These are phyloP conservation scores for Cyberlindnera americana DNA, from an alignment of 805 yeast species.

Conservation along the genomic window DNA sequence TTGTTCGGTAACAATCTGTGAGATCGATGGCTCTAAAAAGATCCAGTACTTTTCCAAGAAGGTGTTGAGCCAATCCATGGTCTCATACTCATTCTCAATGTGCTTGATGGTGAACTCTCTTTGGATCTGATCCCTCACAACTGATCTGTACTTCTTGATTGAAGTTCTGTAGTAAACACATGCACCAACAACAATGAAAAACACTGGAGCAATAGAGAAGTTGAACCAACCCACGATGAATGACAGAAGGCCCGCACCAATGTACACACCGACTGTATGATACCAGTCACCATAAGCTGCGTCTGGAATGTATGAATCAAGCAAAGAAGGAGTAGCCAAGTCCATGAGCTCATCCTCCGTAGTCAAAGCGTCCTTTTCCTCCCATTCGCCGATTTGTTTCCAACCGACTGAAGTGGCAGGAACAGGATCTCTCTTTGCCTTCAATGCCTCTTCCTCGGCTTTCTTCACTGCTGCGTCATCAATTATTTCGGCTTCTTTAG, in stretches of 20 bases:
- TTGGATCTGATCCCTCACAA: conserved; percentile 74
- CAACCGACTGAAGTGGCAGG: conserved; percentile 82
- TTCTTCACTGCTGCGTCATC: conserved; percentile 19
- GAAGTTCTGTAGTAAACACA: conserved; percentile 79
- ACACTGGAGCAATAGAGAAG: conserved; percentile 77
- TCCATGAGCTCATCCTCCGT: conserved; percentile 71
- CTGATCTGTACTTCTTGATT: conserved; percentile 71
- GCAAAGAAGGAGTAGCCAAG: conserved; percentile 64
- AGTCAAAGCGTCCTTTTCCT: conserved; percentile 59
- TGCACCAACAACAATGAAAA: conserved; percentile 60
- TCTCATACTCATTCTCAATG: conserved; percentile 85
- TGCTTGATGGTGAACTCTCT: conserved; percentile 78
- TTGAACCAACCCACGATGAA: conserved; percentile 77
- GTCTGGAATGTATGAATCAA: conserved; percentile 76
- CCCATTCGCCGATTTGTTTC: conserved; percentile 92
- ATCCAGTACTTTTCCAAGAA: conserved; percentile 91
- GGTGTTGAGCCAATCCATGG: conserved; percentile 93
- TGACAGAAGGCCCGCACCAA: conserved; percentile 65
- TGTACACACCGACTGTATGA: conserved; percentile 74
- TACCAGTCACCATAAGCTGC: conserved; percentile 92
- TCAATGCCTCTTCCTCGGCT: conserved; percentile 27
- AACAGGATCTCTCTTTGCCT: conserved; percentile 42
- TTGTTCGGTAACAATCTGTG: conserved; percentile 81
- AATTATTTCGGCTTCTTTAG: conserved; percentile 12
- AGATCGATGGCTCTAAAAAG: conserved; percentile 81